phyloP scores from a whole-genome alignment of 2,329 filamentous ascomycete species.

The Ceratocystis destructans region DNA sequence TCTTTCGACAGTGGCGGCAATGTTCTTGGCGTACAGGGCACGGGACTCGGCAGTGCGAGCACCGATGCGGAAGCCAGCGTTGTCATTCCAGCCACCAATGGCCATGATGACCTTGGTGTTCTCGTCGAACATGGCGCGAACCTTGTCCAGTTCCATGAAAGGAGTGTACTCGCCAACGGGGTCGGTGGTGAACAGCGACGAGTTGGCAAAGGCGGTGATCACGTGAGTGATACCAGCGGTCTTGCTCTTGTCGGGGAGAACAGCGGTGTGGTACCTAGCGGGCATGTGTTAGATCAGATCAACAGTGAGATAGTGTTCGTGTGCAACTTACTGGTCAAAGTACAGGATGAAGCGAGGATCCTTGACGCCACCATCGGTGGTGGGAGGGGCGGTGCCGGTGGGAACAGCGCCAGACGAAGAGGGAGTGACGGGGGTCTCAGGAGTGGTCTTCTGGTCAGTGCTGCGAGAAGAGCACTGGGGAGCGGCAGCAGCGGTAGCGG shows the following conservation, averaged over 20 bases:
- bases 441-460: background rate
- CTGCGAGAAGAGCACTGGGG: background rate
- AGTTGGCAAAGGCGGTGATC: constrained; percentile 45
- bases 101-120: constrained; percentile 53
- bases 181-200: constrained; percentile 36
- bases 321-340: background rate
- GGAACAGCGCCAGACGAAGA: background rate
- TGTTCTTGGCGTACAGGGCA: constrained; percentile 47
- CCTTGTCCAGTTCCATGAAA: constrained; percentile 35
- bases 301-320: background rate
- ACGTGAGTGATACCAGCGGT: constrained; percentile 38
- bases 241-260: background rate
- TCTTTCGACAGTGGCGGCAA: constrained; percentile 45
- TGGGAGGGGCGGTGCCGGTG: background rate
- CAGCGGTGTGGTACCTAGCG: background rate
- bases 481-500: background rate
- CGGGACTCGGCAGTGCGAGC: constrained; percentile 39
- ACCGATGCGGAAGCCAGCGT: constrained; percentile 45
- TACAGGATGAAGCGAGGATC: background rate
- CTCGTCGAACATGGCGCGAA: constrained; percentile 30
- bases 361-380: background rate
- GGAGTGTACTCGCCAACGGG: constrained; percentile 33
- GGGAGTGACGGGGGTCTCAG: background rate
- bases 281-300: background rate
- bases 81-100: constrained; percentile 64